Percentiles rank a stretch among this genome's conserved stretches.
Evolutionary conservation across 768 basidiomycete genomes (phyloP).

Genomic region (Neoboletus brunneissimus): DNA sequence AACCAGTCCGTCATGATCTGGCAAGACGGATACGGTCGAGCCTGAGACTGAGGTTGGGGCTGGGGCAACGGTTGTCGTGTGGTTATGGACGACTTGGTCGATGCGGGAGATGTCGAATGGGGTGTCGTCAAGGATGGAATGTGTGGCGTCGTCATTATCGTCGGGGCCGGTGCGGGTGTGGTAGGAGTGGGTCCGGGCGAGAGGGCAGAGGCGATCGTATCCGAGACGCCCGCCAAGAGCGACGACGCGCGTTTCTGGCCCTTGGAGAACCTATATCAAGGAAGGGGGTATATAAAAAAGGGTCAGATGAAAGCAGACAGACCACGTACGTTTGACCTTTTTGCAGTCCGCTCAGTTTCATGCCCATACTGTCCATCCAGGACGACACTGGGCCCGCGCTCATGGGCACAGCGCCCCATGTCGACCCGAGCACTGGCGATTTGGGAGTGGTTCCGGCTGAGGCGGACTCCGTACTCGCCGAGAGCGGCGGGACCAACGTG

Average conservation of each 20-base stretch:
- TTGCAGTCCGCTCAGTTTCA: constrained; percentile 58
- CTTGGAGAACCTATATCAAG: constrained; percentile 52
- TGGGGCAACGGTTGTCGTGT: constrained; percentile 6
- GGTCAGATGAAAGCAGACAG: not conserved
- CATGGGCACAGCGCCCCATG: constrained; percentile 20
- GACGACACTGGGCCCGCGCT: constrained; percentile 34
- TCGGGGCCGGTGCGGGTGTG: constrained; percentile 17
- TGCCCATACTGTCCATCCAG: constrained; percentile 60
- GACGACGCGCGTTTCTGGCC: constrained; percentile 66
- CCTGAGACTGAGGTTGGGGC: too few relatives aligned
- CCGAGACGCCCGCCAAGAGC: constrained; percentile 63
- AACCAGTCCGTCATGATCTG: constrained; percentile 18
- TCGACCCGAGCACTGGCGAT: not conserved
- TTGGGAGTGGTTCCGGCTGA: not conserved
- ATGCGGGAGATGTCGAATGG: not conserved
- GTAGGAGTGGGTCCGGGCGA: constrained; percentile 37
- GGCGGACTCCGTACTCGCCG: not conserved
- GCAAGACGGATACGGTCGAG: constrained; percentile 9
- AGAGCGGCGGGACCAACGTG: not conserved
- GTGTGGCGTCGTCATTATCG: constrained; percentile 8
- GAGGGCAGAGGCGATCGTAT: constrained; percentile 50
- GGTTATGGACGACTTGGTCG: not conserved
- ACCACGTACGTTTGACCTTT: constrained; percentile 50
- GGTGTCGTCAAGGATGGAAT: constrained; percentile 12
- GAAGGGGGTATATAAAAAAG: not conserved